Evolutionary conservation across 805 yeast species (phyloP), one percentile per base, ranked within the genome.

Genomic region (Debaryomyces castellii): DNA sequence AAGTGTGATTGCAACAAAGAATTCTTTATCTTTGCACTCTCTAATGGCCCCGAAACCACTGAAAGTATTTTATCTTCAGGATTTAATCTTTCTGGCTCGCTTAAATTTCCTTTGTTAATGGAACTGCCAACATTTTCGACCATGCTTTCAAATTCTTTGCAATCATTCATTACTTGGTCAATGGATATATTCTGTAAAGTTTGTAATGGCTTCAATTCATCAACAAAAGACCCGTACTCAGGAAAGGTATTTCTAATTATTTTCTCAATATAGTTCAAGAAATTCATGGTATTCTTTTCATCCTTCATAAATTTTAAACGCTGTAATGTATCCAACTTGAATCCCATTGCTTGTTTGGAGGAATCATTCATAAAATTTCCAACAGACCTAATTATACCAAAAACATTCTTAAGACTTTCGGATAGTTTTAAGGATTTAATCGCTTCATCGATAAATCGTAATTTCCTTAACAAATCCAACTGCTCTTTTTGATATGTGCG

Each of bases 361-460:
- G 82, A 73, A 57, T 90, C 96, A 62, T 95, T 94, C 99, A 94
- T 94, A 63, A 84, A 92, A 63, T 94, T 94, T 48, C 99, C 99
- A 41, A 94, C 94, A 3, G 91, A 84, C 51, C 91, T 72, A 50
- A 94, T 92, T 39, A 94, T 81, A 46, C 88, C 90, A 58, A 95
- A 78, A 12, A 94, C 82, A 45, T 81, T 78, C 50, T 82, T 79
- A 58, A 95, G 74, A 42, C 82, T 80, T 14, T 77, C 78, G 1
- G 96, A 88, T 21, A 76, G 72, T 49, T 79, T 78, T 32, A 92
- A 74, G 36, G 83, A 74, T 34, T 77, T 78, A 35, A 84, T 81
- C 0, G 97, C 97, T 18, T 73, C 75, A 55, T 91, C 97, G 27
- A 94, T 68, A 39, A 76, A 59, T 47, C 83, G 77, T 43, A 94